Evolutionary conservation across 2,329 filamentous ascomycete genomes (phyloP).

Genomic region (Aspergillus unguis): DNA sequence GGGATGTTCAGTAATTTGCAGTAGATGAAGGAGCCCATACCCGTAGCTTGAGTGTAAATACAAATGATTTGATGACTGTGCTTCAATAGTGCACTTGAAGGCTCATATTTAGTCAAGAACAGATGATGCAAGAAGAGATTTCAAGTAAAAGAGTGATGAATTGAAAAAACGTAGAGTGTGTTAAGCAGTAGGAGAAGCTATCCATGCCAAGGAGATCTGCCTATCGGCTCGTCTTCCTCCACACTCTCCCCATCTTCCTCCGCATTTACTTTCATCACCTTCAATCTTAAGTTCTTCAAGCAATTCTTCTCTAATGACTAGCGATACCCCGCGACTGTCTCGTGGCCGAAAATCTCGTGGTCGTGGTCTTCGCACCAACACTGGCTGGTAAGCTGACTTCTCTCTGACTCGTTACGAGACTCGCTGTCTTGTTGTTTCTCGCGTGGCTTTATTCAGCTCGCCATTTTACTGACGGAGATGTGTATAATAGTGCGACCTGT

Average conservation of each 20-base stretch:
- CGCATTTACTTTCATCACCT: background rate
- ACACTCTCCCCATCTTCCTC: background rate
- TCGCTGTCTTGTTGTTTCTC: background rate
- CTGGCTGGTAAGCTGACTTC: slow-evolving; percentile 24
- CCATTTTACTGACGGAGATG: background rate
- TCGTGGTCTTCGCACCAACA: slow-evolving; percentile 27
- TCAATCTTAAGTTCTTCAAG: background rate
- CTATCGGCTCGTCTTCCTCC: background rate
- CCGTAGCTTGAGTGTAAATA: background rate
- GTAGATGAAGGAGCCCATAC: slow-evolving; percentile 33
- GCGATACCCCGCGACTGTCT: background rate
- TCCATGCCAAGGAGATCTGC: too few relatives aligned
- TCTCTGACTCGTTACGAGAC: background rate
- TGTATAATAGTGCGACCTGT: background rate
- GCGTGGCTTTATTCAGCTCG: background rate
- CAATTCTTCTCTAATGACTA: background rate
- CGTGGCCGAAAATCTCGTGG: slow-evolving; percentile 26
- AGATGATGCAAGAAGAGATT: too few relatives aligned
- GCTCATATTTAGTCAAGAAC: too few relatives aligned
- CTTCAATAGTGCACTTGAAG: background rate
- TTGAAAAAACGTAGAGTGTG: too few relatives aligned
- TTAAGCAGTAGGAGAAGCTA: too few relatives aligned
- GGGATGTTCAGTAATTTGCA: slow-evolving; percentile 87
- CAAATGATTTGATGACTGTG: background rate
- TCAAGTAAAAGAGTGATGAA: too few relatives aligned